Evolutionary conservation across 805 yeast species (phyloP).

Genomic region (Blastobotrys muscicola): DNA sequence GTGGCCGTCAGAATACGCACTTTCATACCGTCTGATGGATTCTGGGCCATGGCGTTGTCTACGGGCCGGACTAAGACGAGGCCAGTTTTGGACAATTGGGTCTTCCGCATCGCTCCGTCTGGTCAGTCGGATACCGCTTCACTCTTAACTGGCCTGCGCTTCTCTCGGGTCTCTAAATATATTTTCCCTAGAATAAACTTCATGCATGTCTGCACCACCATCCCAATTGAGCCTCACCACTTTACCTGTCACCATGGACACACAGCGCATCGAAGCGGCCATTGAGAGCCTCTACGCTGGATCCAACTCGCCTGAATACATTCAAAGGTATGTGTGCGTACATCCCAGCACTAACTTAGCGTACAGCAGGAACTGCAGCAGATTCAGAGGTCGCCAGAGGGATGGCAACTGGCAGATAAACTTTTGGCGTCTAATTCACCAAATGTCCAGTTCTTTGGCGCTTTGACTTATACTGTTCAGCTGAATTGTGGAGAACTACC

Average conservation of each 20-base stretch:
- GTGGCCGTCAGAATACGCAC: too few species aligned
- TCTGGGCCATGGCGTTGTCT: too few species aligned
- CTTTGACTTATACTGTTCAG: conserved; percentile 63
- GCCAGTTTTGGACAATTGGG: too few species aligned
- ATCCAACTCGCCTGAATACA: conserved; percentile 1
- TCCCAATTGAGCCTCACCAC: too few species aligned
- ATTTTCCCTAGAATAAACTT: neutral
- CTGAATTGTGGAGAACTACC: conserved; percentile 28
- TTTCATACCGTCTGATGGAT: too few species aligned
- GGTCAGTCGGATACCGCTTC: too few species aligned
- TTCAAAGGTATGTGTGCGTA: conserved; percentile 3
- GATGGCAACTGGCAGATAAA: conserved; percentile 47
- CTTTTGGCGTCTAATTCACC: conserved; percentile 32
- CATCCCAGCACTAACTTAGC: conserved; percentile 4
- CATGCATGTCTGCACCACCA: too few species aligned
- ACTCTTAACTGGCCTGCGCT: too few species aligned
- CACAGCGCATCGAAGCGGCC: neutral
- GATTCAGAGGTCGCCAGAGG: conserved; percentile 48
- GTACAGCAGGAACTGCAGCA: conserved; percentile 49
- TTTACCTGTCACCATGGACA: neutral
- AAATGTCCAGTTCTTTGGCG: conserved; percentile 60
- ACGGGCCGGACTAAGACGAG: too few species aligned
- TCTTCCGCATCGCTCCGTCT: too few species aligned
- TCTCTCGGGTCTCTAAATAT: too few species aligned
- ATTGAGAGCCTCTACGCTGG: conserved; percentile 4